Percentiles rank a stretch among this genome's conserved stretches.
These are phyloP conservation scores for Lyophyllum atratum DNA, from an alignment of 768 basidiomycete species.

Conservation along the genomic window DNA sequence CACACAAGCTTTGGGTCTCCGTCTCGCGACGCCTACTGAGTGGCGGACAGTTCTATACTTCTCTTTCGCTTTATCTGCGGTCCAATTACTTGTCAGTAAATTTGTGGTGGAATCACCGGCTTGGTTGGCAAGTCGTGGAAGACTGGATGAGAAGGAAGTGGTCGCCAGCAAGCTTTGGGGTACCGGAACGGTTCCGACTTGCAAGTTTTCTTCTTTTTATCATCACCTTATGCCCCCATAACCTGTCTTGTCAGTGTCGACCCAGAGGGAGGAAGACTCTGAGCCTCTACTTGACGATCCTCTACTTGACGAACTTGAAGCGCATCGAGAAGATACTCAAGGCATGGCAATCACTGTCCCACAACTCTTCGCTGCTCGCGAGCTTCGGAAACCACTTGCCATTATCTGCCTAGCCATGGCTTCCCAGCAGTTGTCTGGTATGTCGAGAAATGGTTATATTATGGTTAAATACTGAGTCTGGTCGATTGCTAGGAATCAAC, in stretches of 20 bases:
- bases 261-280: slow-evolving; percentile 9
- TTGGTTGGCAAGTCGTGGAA: slow-evolving; percentile 58
- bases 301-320: slow-evolving; percentile 35
- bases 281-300: slow-evolving; percentile 48
- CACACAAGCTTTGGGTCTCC: slow-evolving; percentile 79
- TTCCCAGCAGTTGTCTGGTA: slow-evolving; percentile 80
- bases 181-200: slow-evolving; percentile 21
- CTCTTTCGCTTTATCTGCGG: slow-evolving; percentile 54
- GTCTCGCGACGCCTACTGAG: slow-evolving; percentile 63
- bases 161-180: slow-evolving; percentile 60
- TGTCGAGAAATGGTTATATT: slow-evolving; percentile 2
- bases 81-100: slow-evolving; percentile 57
- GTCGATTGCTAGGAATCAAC: slow-evolving; percentile 62
- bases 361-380: slow-evolving; percentile 49
- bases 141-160: slow-evolving; percentile 49
- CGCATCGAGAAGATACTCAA: slow-evolving; percentile 26
- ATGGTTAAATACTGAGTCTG: slow-evolving; percentile 5
- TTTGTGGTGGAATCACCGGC: slow-evolving; percentile 71
- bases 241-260: slow-evolving; percentile 4
- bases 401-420: slow-evolving; percentile 74
- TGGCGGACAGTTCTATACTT: slow-evolving; percentile 76
- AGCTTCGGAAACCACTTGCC: slow-evolving; percentile 62
- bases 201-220: slow-evolving; percentile 20
- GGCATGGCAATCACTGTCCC: slow-evolving; percentile 47
- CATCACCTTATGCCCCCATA: background rate